Base-by-base conservation (phyloP, 371 early-diverging fungal species). In the Actinomucor elegans region DNA sequence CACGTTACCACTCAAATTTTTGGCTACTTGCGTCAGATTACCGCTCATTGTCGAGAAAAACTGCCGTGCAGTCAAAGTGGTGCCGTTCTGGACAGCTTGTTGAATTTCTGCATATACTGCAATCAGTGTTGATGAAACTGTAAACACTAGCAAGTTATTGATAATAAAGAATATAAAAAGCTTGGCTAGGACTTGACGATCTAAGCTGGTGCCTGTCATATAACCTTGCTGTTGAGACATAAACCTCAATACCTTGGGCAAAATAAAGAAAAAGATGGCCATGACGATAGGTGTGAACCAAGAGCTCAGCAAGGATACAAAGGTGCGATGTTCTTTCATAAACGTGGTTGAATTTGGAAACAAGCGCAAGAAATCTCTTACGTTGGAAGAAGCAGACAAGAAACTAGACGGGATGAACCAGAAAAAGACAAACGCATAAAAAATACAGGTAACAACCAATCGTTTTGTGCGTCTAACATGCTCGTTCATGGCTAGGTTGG, bases 191-290 rank as follows among this genome's bases (percentile, higher is more conserved):
- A 90, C 86, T 49, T 75, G 71, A 32, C 89, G 80, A 49, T 94
- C 91, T 4, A 89, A 77, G 12, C 86, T 90, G 2, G 88, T 81
- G 26, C 79, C 69, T n/a, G 91, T 88, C 27, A 77, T 48, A 31
- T 86, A 87, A 11, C 94, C 94, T 71, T 92, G 92, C 57, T 86
- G 80, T 26, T 82, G 71, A 6, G 91, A 81, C 47, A 91, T 57
- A 33, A 80, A 64, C 3, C 87, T 73, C 40, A 93, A 77, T n/a
- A 86, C 59, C 48, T 79, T 76, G 38, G 90, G 92, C 47, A 92
- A 64, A 17, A 87, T 55, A 27, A 85, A 73, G 62, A 89, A 82
- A 46, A 88, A 80, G 36, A 90, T 58, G 5, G 86, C 84, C 73
- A 89, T 76, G 37, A 88, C 59, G 41, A 89, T 61, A n/a, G 92